Conservation (phyloP, 2,329 filamentous ascomycete species). For the Pseudocercospora fijiensis region DNA sequence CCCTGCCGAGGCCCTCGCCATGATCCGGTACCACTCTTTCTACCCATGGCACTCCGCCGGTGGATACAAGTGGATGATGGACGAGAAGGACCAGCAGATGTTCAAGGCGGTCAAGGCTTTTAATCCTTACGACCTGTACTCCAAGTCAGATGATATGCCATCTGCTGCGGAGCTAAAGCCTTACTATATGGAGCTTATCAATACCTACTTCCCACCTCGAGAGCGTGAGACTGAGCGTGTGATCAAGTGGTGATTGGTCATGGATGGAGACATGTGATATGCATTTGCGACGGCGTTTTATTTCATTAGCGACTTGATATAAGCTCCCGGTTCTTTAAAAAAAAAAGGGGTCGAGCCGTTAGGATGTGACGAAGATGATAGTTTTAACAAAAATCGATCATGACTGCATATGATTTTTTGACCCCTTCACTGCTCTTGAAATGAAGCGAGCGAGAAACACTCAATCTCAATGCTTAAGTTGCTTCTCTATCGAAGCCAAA, state of each 20-base stretch:
- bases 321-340: too few species aligned
- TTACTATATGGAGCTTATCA: slow-evolving; percentile 72
- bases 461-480: too few species aligned
- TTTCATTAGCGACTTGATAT: background rate
- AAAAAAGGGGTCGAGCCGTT: too few species aligned
- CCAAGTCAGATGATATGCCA: slow-evolving; percentile 81
- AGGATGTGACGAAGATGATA: too few species aligned
- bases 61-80: slow-evolving; percentile 80
- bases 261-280: too few species aligned
- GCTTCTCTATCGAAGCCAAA: too few species aligned
- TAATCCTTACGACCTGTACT: slow-evolving; percentile 89
- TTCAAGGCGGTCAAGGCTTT: slow-evolving; percentile 79
- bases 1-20: slow-evolving; percentile 78
- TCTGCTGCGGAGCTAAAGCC: slow-evolving; percentile 74
- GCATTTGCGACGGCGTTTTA: background rate
- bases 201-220: slow-evolving; percentile 57
- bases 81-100: slow-evolving; percentile 76
- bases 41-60: slow-evolving; percentile 87
- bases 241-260: slow-evolving; percentile 62
- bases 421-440: too few species aligned
- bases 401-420: too few species aligned
- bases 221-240: slow-evolving; percentile 50
- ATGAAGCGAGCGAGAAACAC: too few species aligned
- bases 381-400: too few species aligned
- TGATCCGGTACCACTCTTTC: slow-evolving; percentile 92